Percentiles rank a stretch among this genome's conserved stretches.
Conservation (phyloP, 805 yeast genomes). For the Hanseniaspora lachancei region DNA sequence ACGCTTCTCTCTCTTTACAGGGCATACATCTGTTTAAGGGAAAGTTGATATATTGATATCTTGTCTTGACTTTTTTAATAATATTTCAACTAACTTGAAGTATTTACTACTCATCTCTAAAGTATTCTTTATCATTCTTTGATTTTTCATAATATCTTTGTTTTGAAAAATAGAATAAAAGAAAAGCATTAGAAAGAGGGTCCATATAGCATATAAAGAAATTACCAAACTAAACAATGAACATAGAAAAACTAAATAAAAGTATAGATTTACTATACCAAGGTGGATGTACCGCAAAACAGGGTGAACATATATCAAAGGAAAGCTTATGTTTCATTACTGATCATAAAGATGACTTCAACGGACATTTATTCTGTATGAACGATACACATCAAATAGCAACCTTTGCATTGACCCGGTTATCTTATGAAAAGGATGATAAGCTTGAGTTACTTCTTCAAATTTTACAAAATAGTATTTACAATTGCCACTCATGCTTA, state of each 20-base stretch:
- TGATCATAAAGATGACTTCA: conserved; percentile 18
- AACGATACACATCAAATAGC: conserved; percentile 32
- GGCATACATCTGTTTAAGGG: too few relatives aligned
- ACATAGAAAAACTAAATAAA: not conserved
- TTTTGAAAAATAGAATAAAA: not conserved
- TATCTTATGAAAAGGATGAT: conserved; percentile 43
- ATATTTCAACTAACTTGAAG: not conserved
- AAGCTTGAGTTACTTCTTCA: conserved; percentile 25
- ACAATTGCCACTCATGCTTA: conserved; percentile 43
- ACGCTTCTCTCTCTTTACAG: too few relatives aligned
- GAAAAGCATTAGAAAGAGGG: too few relatives aligned
- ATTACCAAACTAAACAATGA: not conserved
- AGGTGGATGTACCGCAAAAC: conserved; percentile 14
- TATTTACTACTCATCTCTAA: too few relatives aligned
- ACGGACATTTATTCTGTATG: conserved; percentile 46
- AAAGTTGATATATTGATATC: too few relatives aligned
- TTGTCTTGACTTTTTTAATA: not conserved
- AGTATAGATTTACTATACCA: not conserved
- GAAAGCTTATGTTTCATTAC: conserved; percentile 28
- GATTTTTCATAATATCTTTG: not conserved
- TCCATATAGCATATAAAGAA: not conserved
- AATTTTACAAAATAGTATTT: conserved; percentile 30
- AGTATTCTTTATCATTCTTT: too few relatives aligned
- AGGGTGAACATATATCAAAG: conserved; percentile 28
- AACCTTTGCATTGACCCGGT: conserved; percentile 42